Evolutionary conservation across 768 basidiomycete genomes (phyloP).

Genomic region (Pulveroboletus sp.): DNA sequence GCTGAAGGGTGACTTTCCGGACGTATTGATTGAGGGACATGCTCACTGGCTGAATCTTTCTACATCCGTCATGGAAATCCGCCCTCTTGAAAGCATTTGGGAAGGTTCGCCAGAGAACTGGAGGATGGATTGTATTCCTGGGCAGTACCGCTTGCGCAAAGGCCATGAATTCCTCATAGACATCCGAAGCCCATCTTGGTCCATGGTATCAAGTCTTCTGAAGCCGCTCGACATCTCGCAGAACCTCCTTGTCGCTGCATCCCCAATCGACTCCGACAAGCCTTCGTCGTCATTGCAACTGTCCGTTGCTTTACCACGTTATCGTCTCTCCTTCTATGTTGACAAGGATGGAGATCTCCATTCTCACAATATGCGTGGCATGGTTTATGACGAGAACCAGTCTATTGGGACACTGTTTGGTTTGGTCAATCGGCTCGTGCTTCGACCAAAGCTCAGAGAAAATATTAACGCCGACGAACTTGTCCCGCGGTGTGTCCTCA

Average conservation of each 20-base stretch:
- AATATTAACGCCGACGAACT: not conserved
- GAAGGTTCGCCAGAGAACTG: constrained; percentile 24
- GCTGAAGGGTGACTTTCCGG: constrained; percentile 25
- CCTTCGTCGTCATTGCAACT: constrained; percentile 10
- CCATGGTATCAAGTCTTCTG: constrained; percentile 25
- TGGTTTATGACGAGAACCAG: constrained; percentile 40
- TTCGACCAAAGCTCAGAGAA: constrained; percentile 26
- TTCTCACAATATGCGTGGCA: constrained; percentile 38
- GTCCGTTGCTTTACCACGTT: constrained; percentile 36
- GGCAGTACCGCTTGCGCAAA: constrained; percentile 5
- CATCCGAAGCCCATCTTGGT: constrained; percentile 24
- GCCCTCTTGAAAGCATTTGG: constrained; percentile 26
- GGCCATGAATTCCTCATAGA: constrained; percentile 19
- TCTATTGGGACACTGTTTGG: constrained; percentile 43
- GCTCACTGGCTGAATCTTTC: constrained; percentile 31
- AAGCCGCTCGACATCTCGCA: constrained; percentile 20
- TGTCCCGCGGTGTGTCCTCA: constrained; percentile 29
- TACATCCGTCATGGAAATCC: constrained; percentile 23
- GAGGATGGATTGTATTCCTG: constrained; percentile 14
- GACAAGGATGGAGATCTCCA: constrained; percentile 31
- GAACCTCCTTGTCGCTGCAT: constrained; percentile 20
- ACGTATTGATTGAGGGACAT: constrained; percentile 16
- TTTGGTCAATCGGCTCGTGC: constrained; percentile 36
- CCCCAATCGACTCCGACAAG: not conserved
- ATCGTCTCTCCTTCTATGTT: constrained; percentile 38